phyloP scores from a whole-genome alignment of 1,284 basidiomycete genomes.

The Ceratobasidium theobromae region DNA sequence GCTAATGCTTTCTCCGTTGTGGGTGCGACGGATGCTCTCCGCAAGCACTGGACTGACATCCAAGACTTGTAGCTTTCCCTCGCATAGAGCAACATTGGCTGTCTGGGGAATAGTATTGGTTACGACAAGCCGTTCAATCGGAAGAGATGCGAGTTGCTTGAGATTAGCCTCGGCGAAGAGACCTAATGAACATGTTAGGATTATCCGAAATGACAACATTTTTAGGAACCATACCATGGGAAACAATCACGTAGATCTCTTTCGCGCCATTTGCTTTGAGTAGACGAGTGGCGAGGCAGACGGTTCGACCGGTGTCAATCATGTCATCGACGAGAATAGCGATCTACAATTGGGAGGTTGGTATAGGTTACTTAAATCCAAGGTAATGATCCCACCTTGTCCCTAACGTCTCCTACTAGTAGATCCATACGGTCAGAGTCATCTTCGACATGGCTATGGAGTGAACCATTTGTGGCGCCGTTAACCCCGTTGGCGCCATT shows the following conservation, averaged over 20 bases:
- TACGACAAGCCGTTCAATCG: constrained; percentile 84
- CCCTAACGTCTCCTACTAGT: constrained; percentile 93
- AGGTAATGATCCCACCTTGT: constrained; percentile 61
- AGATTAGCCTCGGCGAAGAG: constrained; percentile 85
- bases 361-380: background rate
- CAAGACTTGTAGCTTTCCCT: constrained; percentile 64
- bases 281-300: constrained; percentile 82
- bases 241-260: constrained; percentile 85
- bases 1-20: constrained; percentile 92
- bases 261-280: constrained; percentile 87
- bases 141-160: constrained; percentile 72
- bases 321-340: constrained; percentile 98
- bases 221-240: constrained; percentile 68
- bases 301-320: constrained; percentile 93
- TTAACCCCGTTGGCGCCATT: constrained; percentile 26
- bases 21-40: constrained; percentile 93
- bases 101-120: constrained; percentile 78
- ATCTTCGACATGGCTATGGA: constrained; percentile 45
- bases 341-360: constrained; percentile 50
- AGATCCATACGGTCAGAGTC: constrained; percentile 77
- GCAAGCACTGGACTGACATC: constrained; percentile 91
- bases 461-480: constrained; percentile 24
- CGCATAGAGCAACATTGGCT: constrained; percentile 30
- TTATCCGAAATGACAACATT: background rate
- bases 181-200: constrained; percentile 50